Evolutionary conservation across 306 rosid species (phyloP).

Genomic region (Gleditsia sinensis): DNA sequence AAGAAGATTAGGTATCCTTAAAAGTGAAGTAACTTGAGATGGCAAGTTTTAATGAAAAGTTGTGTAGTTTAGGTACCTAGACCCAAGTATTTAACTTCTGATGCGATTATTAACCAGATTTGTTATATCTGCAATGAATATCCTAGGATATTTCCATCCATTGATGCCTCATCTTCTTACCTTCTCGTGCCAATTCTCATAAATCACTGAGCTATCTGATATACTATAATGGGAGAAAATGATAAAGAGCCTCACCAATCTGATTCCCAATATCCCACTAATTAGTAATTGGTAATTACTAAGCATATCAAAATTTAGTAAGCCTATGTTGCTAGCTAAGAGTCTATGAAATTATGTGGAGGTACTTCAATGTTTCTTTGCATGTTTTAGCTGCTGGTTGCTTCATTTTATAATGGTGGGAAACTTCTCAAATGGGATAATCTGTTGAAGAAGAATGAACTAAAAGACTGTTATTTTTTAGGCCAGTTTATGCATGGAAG

Average conservation of each 20-base stretch:
- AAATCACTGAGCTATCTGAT: conserved; percentile 18
- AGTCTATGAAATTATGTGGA: conserved; percentile 8
- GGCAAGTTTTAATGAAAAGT: conserved; percentile 31
- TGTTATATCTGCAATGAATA: background rate
- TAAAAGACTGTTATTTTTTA: no score
- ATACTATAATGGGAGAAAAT: background rate
- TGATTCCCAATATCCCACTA: background rate
- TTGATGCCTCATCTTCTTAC: conserved; percentile 25
- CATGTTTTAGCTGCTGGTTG: background rate
- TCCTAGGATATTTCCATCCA: background rate
- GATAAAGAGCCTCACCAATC: conserved; percentile 5
- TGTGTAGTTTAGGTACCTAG: conserved; percentile 36
- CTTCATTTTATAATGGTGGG: background rate
- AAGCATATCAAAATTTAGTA: conserved; percentile 2
- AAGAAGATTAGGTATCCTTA: background rate
- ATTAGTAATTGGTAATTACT: background rate
- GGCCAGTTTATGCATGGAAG: no score
- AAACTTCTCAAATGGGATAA: background rate
- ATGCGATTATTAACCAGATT: conserved; percentile 34
- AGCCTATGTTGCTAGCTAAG: background rate
- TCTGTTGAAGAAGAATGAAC: background rate
- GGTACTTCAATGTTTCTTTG: background rate
- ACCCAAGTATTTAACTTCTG: conserved; percentile 17
- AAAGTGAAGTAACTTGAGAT: conserved; percentile 17
- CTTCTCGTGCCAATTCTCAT: conserved; percentile 23